These are phyloP conservation scores for Lactifluus subvellereus DNA, from an alignment of 768 basidiomycete species.

Conservation along the genomic window DNA sequence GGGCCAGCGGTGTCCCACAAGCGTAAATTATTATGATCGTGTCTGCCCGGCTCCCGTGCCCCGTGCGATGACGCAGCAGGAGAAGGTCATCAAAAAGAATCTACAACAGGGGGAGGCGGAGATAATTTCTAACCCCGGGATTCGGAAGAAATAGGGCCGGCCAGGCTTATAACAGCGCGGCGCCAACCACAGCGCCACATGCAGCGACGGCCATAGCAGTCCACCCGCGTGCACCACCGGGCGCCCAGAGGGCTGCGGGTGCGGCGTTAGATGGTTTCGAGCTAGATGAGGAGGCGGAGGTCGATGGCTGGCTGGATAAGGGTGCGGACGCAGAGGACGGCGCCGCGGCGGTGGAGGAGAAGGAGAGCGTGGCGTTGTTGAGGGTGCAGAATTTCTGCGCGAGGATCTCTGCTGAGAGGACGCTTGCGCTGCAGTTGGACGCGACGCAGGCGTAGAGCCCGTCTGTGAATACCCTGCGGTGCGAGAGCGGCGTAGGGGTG, in stretches of 20 bases:
- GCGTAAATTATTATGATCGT: not conserved
- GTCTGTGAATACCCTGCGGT: constrained; percentile 33
- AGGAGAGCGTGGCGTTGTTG: constrained; percentile 33
- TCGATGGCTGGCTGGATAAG: not conserved
- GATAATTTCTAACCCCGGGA: not conserved
- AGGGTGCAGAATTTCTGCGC: constrained; percentile 45
- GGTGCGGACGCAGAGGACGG: not conserved
- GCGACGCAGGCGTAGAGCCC: constrained; percentile 37
- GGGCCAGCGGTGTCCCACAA: not conserved
- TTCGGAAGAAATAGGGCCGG: not conserved
- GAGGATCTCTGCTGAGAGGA: constrained; percentile 38
- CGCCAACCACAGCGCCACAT: constrained; percentile 10
- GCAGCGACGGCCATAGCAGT: constrained; percentile 1
- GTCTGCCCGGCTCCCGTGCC: not conserved
- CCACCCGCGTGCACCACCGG: constrained; percentile 5
- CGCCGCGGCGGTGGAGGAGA: constrained; percentile 35
- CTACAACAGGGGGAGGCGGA: too few relatives aligned
- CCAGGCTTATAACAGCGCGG: constrained; percentile 3
- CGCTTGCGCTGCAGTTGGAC: constrained; percentile 34
- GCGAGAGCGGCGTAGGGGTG: not conserved
- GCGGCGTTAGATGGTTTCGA: not conserved
- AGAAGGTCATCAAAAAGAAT: not conserved
- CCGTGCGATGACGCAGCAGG: not conserved
- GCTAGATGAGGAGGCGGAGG: not conserved
- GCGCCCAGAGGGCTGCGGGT: not conserved